phyloP scores from a whole-genome alignment of 2,329 filamentous ascomycete species.

The Cercospora zeae-maydis region DNA sequence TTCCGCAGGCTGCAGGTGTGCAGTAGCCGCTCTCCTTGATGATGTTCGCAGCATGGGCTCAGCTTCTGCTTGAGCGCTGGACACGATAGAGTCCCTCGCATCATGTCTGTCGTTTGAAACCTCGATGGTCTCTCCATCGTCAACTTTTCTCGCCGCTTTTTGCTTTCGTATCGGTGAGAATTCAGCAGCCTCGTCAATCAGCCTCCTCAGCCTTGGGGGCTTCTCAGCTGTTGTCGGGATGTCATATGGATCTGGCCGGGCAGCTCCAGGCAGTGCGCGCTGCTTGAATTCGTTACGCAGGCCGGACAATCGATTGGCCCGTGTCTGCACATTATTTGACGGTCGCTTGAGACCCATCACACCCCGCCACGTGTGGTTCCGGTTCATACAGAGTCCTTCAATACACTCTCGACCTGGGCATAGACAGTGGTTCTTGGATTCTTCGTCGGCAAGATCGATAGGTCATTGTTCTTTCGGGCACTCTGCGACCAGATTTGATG shows the following conservation, averaged over 20 bases:
- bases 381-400: background rate
- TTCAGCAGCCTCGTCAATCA: background rate
- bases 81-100: background rate
- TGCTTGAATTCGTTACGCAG: background rate
- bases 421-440: background rate
- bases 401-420: too few species aligned
- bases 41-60: too few species aligned
- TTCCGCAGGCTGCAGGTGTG: background rate
- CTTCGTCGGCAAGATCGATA: background rate
- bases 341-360: background rate
- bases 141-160: background rate
- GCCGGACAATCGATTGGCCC: background rate
- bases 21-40: background rate
- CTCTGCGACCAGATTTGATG: background rate
- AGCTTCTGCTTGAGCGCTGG: background rate
- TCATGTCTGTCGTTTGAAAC: background rate
- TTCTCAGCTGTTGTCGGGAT: background rate
- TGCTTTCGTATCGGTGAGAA: background rate
- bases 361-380: background rate
- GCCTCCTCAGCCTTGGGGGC: background rate
- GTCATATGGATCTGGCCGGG: conserved; percentile 5
- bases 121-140: background rate
- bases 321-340: background rate
- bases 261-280: background rate
- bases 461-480: background rate